Percentiles rank a stretch among this genome's conserved stretches.
phyloP scores from a whole-genome alignment of 176 grass and related monocot genomes.

The Oryza glumipatula region DNA sequence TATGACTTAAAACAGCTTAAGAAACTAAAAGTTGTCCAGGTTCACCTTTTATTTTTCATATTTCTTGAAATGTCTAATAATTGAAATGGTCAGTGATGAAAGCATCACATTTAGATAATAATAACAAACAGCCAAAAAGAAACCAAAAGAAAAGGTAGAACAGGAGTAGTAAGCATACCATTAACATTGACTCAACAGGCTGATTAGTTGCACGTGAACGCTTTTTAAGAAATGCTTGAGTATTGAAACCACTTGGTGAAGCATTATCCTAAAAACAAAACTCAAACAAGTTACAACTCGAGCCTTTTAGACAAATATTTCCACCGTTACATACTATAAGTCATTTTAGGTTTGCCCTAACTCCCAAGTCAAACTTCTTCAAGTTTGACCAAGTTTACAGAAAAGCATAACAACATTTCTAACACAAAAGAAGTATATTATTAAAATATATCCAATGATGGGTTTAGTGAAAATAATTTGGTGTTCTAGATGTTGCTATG shows the following conservation, averaged over 20 bases:
- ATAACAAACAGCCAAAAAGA: constrained; percentile 22
- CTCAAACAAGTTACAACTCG: constrained; percentile 3
- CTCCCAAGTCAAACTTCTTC: too few relatives aligned
- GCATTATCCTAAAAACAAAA: constrained; percentile 73
- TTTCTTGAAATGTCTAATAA: constrained; percentile 13
- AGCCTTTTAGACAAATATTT: constrained; percentile 21
- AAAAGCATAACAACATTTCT: too few relatives aligned
- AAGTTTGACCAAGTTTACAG: too few relatives aligned
- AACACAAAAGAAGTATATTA: too few relatives aligned
- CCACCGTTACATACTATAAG: too few relatives aligned
- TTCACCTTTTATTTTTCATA: constrained; percentile 10
- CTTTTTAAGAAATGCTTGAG: constrained; percentile 99
- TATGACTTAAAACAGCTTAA: constrained; percentile 24
- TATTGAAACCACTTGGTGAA: constrained; percentile 85
- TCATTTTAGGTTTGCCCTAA: too few relatives aligned
- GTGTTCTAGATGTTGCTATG: too few relatives aligned
- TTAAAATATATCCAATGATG: too few relatives aligned
- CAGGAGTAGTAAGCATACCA: constrained; percentile 67
- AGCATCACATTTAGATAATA: constrained; percentile 19
- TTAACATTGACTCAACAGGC: constrained; percentile 90
- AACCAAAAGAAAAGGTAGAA: constrained; percentile 26
- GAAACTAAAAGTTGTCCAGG: constrained; percentile 34
- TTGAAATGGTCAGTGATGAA: constrained; percentile 33
- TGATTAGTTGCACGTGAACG: constrained; percentile 82
- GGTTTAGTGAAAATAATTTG: too few relatives aligned